These are phyloP conservation scores for Cladophialophora exuberans DNA, from an alignment of 2,329 filamentous ascomycete species.

Conservation along the genomic window DNA sequence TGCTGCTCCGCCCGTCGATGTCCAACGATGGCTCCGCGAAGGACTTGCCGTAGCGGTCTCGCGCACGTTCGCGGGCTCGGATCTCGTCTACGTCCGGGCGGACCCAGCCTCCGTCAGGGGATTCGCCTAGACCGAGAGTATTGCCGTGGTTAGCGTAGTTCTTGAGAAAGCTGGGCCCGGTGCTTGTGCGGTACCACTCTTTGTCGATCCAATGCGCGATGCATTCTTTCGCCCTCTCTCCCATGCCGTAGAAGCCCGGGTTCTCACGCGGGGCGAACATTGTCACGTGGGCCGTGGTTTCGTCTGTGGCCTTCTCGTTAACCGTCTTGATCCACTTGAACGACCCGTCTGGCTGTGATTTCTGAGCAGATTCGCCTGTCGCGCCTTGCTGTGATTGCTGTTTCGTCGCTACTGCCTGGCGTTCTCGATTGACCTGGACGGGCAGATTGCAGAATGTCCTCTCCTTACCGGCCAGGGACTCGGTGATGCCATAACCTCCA, in stretches of 20 bases:
- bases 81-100: conserved; percentile 31
- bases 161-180: conserved; percentile 22
- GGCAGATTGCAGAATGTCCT: conserved; percentile 90
- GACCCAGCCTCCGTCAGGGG: conserved; percentile 30
- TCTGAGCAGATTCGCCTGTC: too few relatives aligned
- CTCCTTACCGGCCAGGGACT: conserved; percentile 57
- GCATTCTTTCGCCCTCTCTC: conserved; percentile 42
- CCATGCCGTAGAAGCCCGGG: conserved; percentile 47
- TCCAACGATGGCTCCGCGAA: conserved; percentile 4
- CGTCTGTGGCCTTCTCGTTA: conserved; percentile 79
- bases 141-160: too few relatives aligned
- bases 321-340: conserved; percentile 69
- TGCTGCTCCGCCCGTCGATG: conserved; percentile 8
- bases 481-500: conserved; percentile 50
- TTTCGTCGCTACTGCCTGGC: too few relatives aligned
- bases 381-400: conserved; percentile 34
- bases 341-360: conserved; percentile 40
- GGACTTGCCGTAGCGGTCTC: conserved; percentile 17
- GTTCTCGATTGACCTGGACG: conserved; percentile 21
- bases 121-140: conserved; percentile 24
- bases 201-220: conserved; percentile 43
- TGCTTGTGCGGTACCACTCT: conserved; percentile 33
- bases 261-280: conserved; percentile 53
- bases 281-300: conserved; percentile 74
- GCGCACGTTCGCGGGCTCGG: conserved; percentile 27